A percentile compares a stretch with the other conserved stretches of the same genome.
phyloP scores from a whole-genome alignment of 768 basidiomycete genomes.

The Leccinum uliginosum region DNA sequence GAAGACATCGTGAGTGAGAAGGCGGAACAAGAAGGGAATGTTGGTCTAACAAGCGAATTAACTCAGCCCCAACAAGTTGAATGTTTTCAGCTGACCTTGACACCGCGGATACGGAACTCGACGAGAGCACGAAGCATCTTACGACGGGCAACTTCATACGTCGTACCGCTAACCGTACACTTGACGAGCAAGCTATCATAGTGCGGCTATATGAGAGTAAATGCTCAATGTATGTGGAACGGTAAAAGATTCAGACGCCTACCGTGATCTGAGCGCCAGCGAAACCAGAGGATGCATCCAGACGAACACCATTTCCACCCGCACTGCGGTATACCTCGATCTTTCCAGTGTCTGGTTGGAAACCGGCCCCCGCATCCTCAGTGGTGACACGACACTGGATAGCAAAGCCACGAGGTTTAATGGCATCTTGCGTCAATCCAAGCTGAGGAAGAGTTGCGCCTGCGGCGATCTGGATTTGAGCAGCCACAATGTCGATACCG shows the following conservation, averaged over 20 bases:
- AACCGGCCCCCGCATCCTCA: slow-evolving; percentile 85
- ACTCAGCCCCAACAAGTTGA: neutral
- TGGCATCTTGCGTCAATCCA: slow-evolving; percentile 92
- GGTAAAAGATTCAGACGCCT: slow-evolving; percentile 22
- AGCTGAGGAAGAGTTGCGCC: slow-evolving; percentile 94
- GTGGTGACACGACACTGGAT: slow-evolving; percentile 99
- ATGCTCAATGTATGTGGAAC: slow-evolving; percentile 3
- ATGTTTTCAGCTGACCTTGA: slow-evolving; percentile 56
- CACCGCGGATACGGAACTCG: slow-evolving; percentile 98
- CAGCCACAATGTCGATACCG: slow-evolving; percentile 98
- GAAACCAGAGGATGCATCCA: slow-evolving; percentile 96
- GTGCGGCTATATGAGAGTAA: slow-evolving; percentile 61
- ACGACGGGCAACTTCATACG: slow-evolving; percentile 95
- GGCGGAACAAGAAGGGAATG: slow-evolving; percentile 98
- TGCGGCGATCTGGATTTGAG: slow-evolving; percentile 99
- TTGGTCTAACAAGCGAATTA: slow-evolving; percentile 63
- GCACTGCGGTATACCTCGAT: slow-evolving; percentile 99
- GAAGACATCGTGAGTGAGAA: slow-evolving; percentile 95
- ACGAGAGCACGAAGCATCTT: slow-evolving; percentile 99
- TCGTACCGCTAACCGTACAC: slow-evolving; percentile 92
- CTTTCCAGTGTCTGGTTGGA: slow-evolving; percentile 99
- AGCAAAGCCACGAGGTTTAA: slow-evolving; percentile 93
- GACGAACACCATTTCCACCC: slow-evolving; percentile 95
- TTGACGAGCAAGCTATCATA: slow-evolving; percentile 98
- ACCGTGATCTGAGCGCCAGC: slow-evolving; percentile 99